A percentile compares a stretch with the other conserved stretches of the same genome.
Conservation (phyloP, 1,284 basidiomycete genomes). For the Cryptococcus maquisensis region DNA sequence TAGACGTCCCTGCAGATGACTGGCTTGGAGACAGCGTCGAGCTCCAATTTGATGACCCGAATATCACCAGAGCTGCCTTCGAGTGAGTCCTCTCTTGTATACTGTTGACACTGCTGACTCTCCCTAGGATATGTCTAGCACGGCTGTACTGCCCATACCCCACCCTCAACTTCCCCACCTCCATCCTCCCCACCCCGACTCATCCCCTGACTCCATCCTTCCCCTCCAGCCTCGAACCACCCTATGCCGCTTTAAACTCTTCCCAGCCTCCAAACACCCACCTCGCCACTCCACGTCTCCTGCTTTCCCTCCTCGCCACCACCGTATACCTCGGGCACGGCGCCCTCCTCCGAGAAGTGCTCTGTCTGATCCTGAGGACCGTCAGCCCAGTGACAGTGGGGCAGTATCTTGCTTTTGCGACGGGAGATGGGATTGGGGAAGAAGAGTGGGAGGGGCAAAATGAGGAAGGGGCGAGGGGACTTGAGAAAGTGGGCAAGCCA, state of each 20-base stretch:
- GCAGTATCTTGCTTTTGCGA: constrained; percentile 76
- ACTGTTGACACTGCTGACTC: not conserved
- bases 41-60: constrained; percentile 73
- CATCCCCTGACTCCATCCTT: constrained; percentile 69
- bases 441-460: constrained; percentile 50
- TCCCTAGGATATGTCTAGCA: constrained; percentile 68
- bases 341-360: constrained; percentile 66
- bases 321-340: constrained; percentile 81
- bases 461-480: constrained; percentile 62
- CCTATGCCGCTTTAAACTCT: constrained; percentile 60
- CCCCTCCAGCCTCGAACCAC: constrained; percentile 57
- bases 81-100: constrained; percentile 47
- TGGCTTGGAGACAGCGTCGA: constrained; percentile 55
- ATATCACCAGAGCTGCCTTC: constrained; percentile 70
- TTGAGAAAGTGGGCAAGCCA: constrained; percentile 62
- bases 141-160: constrained; percentile 83
- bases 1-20: constrained; percentile 11
- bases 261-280: constrained; percentile 55
- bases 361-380: constrained; percentile 66
- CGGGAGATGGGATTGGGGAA: constrained; percentile 64
- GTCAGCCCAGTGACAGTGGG: constrained; percentile 74
- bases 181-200: constrained; percentile 61
- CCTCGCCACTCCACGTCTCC: constrained; percentile 71
- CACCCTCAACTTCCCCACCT: constrained; percentile 61
- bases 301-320: constrained; percentile 80